Percentiles rank a stretch among this genome's conserved stretches.
phyloP scores from a whole-genome alignment of 352 stramenopile species.

The Thraustochytrium striatum region DNA sequence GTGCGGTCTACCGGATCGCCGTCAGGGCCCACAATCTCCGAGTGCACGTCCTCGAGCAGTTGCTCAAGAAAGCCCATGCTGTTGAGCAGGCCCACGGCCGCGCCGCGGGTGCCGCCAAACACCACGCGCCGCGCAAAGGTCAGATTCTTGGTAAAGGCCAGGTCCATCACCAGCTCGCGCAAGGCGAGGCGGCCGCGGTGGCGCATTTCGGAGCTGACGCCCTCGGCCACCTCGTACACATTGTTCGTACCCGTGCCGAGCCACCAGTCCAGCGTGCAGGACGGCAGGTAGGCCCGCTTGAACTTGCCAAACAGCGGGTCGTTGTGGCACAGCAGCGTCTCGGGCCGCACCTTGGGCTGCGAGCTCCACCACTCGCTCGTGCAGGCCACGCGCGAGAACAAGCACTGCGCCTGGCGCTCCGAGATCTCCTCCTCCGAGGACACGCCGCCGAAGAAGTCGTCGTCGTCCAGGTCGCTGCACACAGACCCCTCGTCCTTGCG shows the following conservation, averaged over 20 bases:
- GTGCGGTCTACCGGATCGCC: not conserved
- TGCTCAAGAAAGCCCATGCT: not conserved
- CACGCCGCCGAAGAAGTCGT: conserved; percentile 17
- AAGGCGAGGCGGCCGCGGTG: conserved; percentile 15
- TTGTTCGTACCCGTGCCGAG: conserved; percentile 29
- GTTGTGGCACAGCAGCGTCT: conserved; percentile 41
- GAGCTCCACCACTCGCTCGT: conserved; percentile 44
- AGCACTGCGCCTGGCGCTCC: conserved; percentile 14
- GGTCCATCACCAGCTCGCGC: conserved; percentile 25
- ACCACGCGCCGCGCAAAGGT: not conserved
- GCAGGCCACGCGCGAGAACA: conserved; percentile 39
- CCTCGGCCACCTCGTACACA: no score
- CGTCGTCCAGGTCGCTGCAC: not conserved
- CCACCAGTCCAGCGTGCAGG: conserved; percentile 45
- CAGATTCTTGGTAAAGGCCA: conserved; percentile 25
- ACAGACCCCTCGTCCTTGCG: not conserved
- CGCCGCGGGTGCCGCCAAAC: conserved; percentile 30
- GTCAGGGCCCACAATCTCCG: conserved; percentile 2
- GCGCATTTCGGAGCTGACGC: not conserved
- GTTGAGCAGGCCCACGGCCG: conserved; percentile 21
- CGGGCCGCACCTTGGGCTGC: not conserved
- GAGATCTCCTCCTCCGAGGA: not conserved
- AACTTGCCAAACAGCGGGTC: conserved; percentile 23
- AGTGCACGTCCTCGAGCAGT: conserved; percentile 9
- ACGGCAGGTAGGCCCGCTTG: conserved; percentile 20